Conservation (phyloP, 768 basidiomycete genomes). For the Leucosporidium creatinivorum region DNA sequence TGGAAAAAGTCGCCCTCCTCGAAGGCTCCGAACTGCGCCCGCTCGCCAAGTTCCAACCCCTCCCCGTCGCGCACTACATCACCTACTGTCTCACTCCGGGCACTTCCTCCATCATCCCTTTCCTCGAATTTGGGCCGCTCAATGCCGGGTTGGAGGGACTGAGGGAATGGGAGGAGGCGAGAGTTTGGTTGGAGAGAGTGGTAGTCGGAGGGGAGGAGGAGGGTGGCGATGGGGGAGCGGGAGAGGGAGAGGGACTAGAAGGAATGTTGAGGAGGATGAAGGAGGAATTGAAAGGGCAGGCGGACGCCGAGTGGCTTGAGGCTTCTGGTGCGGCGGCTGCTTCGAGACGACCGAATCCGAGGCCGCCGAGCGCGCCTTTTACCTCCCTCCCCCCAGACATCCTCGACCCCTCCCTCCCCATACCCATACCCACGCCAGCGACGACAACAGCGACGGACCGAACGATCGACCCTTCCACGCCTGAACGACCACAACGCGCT, state of each 20-base stretch:
- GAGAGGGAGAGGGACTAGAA: background rate
- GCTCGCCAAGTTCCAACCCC: constrained; percentile 13
- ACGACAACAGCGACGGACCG: no score
- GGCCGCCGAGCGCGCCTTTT: no score
- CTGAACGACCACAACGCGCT: background rate
- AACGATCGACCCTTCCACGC: no score
- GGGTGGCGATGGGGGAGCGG: background rate
- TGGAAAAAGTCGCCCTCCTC: constrained; percentile 29
- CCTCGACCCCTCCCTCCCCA: no score
- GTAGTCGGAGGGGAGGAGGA: background rate
- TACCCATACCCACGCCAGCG: no score
- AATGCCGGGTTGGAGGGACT: background rate
- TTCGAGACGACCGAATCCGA: no score
- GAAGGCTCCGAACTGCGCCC: constrained; percentile 25
- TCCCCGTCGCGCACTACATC: constrained; percentile 23
- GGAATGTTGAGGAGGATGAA: background rate
- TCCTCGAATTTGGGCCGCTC: constrained; percentile 12
- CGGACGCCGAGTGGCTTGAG: background rate
- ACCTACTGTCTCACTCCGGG: constrained; percentile 1
- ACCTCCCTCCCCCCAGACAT: no score
- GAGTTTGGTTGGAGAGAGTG: constrained; percentile 11
- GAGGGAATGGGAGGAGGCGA: background rate
- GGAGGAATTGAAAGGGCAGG: constrained; percentile 14
- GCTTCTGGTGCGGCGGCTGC: no score
- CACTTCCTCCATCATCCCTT: background rate